These are phyloP conservation scores for Saccharum hybrid DNA, from an alignment of 202 grass and related monocot genomes.

Conservation along the genomic window DNA sequence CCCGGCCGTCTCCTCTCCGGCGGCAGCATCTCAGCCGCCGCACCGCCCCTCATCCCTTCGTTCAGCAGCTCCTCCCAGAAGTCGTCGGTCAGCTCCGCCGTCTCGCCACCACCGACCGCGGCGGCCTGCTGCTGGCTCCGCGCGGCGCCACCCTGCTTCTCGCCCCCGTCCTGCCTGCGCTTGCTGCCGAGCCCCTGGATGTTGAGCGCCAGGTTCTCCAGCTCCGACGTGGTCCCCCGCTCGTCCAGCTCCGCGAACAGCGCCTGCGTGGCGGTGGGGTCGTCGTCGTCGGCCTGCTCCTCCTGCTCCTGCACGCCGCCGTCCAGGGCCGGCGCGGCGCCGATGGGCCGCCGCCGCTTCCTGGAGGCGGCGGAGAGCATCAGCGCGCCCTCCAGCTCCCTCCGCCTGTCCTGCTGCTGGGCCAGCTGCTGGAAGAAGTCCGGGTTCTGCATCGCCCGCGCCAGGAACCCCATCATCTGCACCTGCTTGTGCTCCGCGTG, in stretches of 20 bases:
- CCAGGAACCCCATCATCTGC: conserved; percentile 79
- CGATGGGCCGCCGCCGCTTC: conserved; percentile 68
- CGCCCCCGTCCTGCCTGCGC: conserved; percentile 9
- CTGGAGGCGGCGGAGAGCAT: background rate
- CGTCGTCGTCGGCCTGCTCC: background rate
- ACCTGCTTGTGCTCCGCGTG: conserved; percentile 61
- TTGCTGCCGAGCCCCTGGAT: conserved; percentile 46
- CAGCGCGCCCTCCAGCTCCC: conserved; percentile 57
- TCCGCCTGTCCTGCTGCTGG: conserved; percentile 55
- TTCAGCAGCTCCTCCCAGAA: conserved; percentile 83
- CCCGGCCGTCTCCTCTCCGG: conserved; percentile 23
- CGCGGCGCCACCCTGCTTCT: background rate
- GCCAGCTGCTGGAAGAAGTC: conserved; percentile 66
- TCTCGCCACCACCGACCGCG: background rate
- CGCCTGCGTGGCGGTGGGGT: background rate
- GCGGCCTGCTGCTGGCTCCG: background rate
- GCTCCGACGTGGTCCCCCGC: conserved; percentile 32
- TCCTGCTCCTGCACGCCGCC: background rate
- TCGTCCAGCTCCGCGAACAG: conserved; percentile 39
- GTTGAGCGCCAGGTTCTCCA: conserved; percentile 58
- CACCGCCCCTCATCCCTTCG: conserved; percentile 53
- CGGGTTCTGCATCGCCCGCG: conserved; percentile 69
- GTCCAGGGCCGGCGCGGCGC: conserved; percentile 29
- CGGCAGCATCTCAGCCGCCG: background rate
- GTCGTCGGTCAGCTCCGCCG: conserved; percentile 51